phyloP scores from a whole-genome alignment of 257 asterid species.

The Lycium ferocissimum region DNA sequence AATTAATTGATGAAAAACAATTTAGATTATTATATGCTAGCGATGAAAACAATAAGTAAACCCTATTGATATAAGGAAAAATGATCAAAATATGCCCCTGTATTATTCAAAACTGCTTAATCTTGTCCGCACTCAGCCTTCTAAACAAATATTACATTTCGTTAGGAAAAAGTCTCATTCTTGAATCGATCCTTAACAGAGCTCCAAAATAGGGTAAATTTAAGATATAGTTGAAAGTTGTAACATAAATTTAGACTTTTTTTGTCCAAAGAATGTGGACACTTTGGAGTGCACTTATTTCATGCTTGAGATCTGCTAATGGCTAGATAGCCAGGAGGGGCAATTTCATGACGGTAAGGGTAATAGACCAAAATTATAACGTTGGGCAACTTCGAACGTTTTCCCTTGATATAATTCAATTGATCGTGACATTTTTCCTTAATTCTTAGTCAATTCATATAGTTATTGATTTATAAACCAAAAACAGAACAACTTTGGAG shows the following conservation, averaged over 20 bases:
- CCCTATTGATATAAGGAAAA: not conserved
- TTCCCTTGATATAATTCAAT: not conserved
- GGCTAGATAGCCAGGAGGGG: too few species aligned
- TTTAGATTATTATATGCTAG: not conserved
- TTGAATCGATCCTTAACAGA: too few species aligned
- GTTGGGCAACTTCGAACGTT: not conserved
- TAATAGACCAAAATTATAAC: not conserved
- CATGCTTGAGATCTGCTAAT: not conserved
- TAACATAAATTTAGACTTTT: not conserved
- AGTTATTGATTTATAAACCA: not conserved
- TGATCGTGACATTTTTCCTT: not conserved
- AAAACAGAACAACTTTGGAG: not conserved
- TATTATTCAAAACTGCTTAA: not conserved
- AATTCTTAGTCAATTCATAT: not conserved
- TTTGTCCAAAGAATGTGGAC: not conserved
- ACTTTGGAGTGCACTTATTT: not conserved
- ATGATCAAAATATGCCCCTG: not conserved
- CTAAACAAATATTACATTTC: too few species aligned
- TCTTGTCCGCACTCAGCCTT: too few species aligned
- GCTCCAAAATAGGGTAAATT: too few species aligned
- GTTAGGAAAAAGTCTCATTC: too few species aligned
- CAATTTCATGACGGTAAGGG: too few species aligned
- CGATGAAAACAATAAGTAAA: not conserved
- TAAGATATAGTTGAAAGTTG: not conserved
- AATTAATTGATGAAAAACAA: not conserved